Percentiles rank a stretch among this genome's conserved stretches.
Conservation (phyloP, 2,329 filamentous ascomycete species). For the Diaporthe capsici region DNA sequence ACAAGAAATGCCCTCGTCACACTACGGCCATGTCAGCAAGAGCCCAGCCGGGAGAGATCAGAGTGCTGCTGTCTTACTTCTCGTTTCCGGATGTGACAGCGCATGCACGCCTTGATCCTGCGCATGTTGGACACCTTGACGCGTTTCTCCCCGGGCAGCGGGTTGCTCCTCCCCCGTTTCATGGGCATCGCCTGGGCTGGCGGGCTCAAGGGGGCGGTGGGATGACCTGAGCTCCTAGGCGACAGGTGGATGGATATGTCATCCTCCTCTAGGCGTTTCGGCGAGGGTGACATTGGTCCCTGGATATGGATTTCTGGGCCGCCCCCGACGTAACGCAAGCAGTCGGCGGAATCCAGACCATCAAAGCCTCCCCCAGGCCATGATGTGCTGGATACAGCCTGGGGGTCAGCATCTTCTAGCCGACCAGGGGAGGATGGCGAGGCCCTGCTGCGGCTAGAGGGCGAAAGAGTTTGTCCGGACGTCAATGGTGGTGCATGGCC, state of each 20-base stretch:
- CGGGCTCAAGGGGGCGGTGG: neutral
- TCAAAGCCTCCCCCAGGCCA: neutral
- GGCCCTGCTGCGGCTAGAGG: conserved; percentile 1
- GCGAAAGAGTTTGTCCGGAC: neutral
- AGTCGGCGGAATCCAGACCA: neutral
- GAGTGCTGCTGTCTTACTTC: conserved; percentile 17
- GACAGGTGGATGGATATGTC: conserved; percentile 7
- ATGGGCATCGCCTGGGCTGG: neutral
- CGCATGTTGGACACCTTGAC: conserved; percentile 36
- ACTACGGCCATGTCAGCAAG: conserved; percentile 23
- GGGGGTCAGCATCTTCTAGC: neutral
- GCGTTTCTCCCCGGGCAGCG: conserved; percentile 12
- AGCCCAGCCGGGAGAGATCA: neutral
- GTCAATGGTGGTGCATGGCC: conserved; percentile 20
- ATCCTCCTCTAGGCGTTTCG: conserved; percentile 18
- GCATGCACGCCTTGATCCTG: conserved; percentile 32
- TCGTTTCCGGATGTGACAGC: conserved; percentile 37
- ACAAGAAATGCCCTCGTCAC: conserved; percentile 31
- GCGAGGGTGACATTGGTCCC: conserved; percentile 4
- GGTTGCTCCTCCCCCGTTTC: conserved; percentile 29
- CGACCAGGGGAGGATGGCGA: neutral
- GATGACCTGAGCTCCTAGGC: neutral
- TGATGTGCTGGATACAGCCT: neutral
- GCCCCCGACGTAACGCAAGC: conserved; percentile 20
- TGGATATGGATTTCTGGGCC: conserved; percentile 4